Conservation (phyloP, 768 basidiomycete species). For the Melanogaster broomeanus region DNA sequence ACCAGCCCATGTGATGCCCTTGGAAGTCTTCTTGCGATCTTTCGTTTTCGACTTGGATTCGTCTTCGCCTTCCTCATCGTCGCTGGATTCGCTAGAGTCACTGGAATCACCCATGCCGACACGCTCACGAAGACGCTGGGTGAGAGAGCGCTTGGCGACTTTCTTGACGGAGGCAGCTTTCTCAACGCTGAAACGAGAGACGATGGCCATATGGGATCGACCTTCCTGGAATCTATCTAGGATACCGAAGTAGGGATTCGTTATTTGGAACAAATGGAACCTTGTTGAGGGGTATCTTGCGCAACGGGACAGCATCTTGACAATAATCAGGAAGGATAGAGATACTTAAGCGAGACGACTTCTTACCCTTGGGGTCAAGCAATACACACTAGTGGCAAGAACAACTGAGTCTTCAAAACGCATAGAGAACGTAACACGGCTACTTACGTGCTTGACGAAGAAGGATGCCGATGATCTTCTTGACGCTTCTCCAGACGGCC, state of each 20-base stretch:
- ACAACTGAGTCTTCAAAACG: background rate
- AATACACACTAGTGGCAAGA: constrained; percentile 57
- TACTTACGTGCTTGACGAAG: constrained; percentile 74
- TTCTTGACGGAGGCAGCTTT: constrained; percentile 83
- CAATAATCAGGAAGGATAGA: background rate
- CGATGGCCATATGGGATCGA: constrained; percentile 89
- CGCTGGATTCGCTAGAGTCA: constrained; percentile 49
- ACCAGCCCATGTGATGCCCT: constrained; percentile 34
- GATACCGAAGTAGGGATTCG: constrained; percentile 79
- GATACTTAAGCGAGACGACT: background rate
- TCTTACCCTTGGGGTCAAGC: constrained; percentile 77
- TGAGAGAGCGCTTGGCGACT: constrained; percentile 77
- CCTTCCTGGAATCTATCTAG: constrained; percentile 91
- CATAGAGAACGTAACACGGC: background rate
- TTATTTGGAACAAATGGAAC: constrained; percentile 87
- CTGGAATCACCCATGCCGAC: constrained; percentile 74
- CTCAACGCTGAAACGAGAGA: constrained; percentile 72
- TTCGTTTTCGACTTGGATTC: constrained; percentile 16
- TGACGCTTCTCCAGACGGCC: constrained; percentile 53
- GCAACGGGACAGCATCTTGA: constrained; percentile 77
- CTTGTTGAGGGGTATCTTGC: constrained; percentile 82
- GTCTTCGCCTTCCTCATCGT: constrained; percentile 36
- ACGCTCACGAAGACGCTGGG: constrained; percentile 72
- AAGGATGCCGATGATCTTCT: constrained; percentile 84
- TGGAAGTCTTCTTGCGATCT: constrained; percentile 22